Evolutionary conservation across 352 stramenopile species (phyloP).

Genomic region (Thalassiosira mediterranea): DNA sequence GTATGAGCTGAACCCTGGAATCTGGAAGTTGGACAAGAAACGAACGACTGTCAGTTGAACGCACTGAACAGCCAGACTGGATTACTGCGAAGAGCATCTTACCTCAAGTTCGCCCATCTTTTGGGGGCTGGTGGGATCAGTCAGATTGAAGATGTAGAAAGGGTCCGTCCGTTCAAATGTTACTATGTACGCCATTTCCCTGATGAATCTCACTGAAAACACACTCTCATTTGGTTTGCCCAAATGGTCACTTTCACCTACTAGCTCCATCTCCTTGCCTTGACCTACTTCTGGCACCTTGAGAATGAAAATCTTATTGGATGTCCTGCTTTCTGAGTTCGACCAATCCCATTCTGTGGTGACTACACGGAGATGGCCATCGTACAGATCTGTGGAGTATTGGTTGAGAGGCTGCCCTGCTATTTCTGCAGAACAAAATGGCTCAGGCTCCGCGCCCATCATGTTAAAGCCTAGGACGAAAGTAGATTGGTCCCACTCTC

Average conservation of each 20-base stretch:
- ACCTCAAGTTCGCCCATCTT: constrained; percentile 64
- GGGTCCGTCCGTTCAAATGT: constrained; percentile 75
- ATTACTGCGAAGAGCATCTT: too few relatives aligned
- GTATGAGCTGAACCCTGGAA: constrained; percentile 73
- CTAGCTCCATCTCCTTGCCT: constrained; percentile 37
- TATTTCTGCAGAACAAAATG: constrained; percentile 47
- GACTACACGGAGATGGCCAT: constrained; percentile 61
- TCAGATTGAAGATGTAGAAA: constrained; percentile 71
- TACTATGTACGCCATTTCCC: constrained; percentile 61
- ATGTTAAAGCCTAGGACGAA: constrained; percentile 68
- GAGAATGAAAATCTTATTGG: constrained; percentile 67
- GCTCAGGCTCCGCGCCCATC: constrained; percentile 30
- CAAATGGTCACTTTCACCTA: constrained; percentile 49
- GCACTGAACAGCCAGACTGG: too few relatives aligned
- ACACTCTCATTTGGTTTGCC: constrained; percentile 68
- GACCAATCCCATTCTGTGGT: constrained; percentile 50
- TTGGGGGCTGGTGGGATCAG: constrained; percentile 42
- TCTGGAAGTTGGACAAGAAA: too few relatives aligned
- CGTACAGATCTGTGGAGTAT: constrained; percentile 61
- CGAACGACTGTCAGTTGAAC: too few relatives aligned
- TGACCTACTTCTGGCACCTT: constrained; percentile 34
- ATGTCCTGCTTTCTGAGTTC: constrained; percentile 38
- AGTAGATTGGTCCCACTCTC: constrained; percentile 50
- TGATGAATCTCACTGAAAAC: constrained; percentile 59
- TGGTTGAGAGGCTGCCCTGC: constrained; percentile 61